phyloP scores from a whole-genome alignment of 1,284 basidiomycete species.

The Boletus smithii region DNA sequence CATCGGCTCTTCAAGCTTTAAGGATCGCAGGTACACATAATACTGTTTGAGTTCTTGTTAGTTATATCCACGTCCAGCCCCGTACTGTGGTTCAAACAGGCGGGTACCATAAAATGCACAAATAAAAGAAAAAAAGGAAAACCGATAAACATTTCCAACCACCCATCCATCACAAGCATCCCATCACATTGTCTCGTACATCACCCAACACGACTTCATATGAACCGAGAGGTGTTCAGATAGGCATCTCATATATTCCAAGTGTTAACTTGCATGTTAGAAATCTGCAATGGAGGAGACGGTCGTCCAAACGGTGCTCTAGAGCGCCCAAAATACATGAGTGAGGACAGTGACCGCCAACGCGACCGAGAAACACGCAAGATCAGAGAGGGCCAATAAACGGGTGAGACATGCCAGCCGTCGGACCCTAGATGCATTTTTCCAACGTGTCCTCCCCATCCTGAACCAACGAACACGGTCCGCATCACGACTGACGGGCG shows the following conservation, averaged over 20 bases:
- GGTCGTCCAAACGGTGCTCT: conserved; percentile 31
- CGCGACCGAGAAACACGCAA: conserved; percentile 17
- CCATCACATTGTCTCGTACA: conserved; percentile 3
- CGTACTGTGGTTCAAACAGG: no score
- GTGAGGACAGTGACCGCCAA: conserved; percentile 18
- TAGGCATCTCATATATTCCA: conserved; percentile 4
- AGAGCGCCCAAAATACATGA: conserved; percentile 16
- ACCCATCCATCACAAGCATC: not conserved
- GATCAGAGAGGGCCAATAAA: conserved; percentile 14
- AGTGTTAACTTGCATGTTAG: conserved; percentile 3
- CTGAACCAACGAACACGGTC: conserved; percentile 12
- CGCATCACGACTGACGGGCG: conserved; percentile 6
- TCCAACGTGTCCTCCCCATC: conserved; percentile 13
- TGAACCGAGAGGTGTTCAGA: not conserved
- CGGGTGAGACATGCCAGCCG: conserved; percentile 4
- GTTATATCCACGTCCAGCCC: no score
- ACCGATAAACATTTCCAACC: not conserved
- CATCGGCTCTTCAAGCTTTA: no score
- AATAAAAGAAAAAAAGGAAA: conserved; percentile 4
- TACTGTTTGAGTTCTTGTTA: no score
- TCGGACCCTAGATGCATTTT: conserved; percentile 8
- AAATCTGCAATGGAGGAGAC: conserved; percentile 19
- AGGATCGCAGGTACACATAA: no score
- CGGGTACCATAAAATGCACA: not conserved
- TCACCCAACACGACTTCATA: not conserved